Base-by-base conservation (phyloP, 257 asterid genomes). In the Catharanthus roseus region DNA sequence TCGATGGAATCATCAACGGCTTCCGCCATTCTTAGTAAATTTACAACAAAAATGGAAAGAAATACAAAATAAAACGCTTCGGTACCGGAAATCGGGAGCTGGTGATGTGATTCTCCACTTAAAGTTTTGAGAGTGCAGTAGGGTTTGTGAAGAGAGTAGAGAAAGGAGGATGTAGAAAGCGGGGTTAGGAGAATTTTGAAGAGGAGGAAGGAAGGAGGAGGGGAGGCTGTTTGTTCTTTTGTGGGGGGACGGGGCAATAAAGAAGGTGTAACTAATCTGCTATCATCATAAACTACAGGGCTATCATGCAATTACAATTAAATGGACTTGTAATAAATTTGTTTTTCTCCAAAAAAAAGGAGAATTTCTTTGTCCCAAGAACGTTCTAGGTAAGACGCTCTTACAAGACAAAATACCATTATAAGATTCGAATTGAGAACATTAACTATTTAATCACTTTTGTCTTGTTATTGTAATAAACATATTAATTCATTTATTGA, bases 1-100 rank as follows among this genome's bases (percentile, higher is more conserved):
- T 93, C 96, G 28, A 77, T 71, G 10, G 90, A 84, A 45, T 86
- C 95, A 47, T 86, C 90, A 36, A 85, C 47, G 70, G 83, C 61
- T 73, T 75, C 90, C 31, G 86, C 91, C 95, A 87, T 90, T 69
- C 19, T n/a, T n/a, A n/a, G 53, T 50, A 24, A 58, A 65, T 3
- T 71, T 4, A 23, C 19, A 23, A 42, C 26, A 49, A 12, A 54
- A n/a, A n/a, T n/a, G 6, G 53, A 31, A 0, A 65, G 12, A 10
- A 57, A 6, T 16, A 10, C 2, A 42, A 12, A 39, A 44, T 6
- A n/a, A n/a, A n/a, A n/a, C n/a, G n/a, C n/a, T n/a, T n/a, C n/a
- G n/a, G n/a, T n/a, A n/a, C n/a, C n/a, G n/a, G n/a, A n/a, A n/a
- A n/a, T n/a, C n/a, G n/a, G n/a, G n/a, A n/a, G n/a, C n/a, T n/a